phyloP scores from a whole-genome alignment of 228 moss, liverwort and hornwort genomes.

The Sphagnum fallax region DNA sequence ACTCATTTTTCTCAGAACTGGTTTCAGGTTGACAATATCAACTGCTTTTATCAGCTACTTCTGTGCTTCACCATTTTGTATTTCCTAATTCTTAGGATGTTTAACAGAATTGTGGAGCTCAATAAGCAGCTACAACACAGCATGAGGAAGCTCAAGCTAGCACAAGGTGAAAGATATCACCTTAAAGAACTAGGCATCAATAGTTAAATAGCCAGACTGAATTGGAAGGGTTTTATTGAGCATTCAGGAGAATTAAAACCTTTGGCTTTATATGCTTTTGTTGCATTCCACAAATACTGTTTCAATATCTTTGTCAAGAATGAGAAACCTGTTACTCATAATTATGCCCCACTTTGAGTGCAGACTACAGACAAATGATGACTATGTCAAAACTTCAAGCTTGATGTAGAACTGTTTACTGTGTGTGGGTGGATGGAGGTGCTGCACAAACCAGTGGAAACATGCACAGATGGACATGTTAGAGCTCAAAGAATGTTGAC shows the following conservation, averaged over 20 bases:
- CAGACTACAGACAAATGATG: slow-evolving; percentile 29
- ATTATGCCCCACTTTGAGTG: background rate
- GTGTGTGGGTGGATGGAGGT: slow-evolving; percentile 32
- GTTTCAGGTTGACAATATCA: background rate
- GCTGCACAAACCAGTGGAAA: slow-evolving; percentile 39
- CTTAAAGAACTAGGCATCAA: too few species aligned
- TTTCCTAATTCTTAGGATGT: background rate
- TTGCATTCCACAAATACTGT: too few species aligned
- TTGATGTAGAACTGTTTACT: slow-evolving; percentile 40
- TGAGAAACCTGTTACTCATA: background rate
- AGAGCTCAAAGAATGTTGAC: slow-evolving; percentile 16
- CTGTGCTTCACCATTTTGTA: background rate
- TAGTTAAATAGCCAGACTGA: too few species aligned
- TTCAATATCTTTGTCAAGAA: slow-evolving; percentile 3
- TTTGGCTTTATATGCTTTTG: background rate
- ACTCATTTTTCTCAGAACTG: too few species aligned
- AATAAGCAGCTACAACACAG: slow-evolving; percentile 33
- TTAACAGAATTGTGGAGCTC: slow-evolving; percentile 19
- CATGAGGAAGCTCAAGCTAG: slow-evolving; percentile 9
- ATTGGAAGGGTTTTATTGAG: too few species aligned
- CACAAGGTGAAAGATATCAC: slow-evolving; percentile 1
- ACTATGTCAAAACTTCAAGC: slow-evolving; percentile 47
- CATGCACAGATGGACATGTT: slow-evolving; percentile 45
- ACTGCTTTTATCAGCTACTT: background rate
- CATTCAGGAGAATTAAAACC: slow-evolving; percentile 5